Conservation (phyloP, 2,329 filamentous ascomycete species). For the Diaporthe destruens region DNA sequence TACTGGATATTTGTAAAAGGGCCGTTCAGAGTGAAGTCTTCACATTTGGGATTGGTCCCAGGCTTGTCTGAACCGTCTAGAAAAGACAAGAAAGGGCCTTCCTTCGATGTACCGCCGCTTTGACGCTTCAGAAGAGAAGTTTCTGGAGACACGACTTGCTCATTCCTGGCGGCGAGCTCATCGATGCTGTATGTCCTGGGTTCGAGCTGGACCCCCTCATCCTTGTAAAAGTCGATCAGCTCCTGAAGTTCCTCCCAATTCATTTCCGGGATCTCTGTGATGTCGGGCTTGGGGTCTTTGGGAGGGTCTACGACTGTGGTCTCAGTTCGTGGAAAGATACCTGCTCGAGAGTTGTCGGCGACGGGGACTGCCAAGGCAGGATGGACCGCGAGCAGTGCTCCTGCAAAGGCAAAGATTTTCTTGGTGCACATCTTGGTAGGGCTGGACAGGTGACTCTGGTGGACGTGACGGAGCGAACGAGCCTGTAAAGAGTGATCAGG, state of each 20-base stretch:
- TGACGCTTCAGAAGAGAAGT: slow-evolving; percentile 11
- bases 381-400: not conserved
- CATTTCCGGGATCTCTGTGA: slow-evolving; percentile 24
- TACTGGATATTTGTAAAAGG: slow-evolving; percentile 33
- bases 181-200: slow-evolving; percentile 10
- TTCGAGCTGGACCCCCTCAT: not conserved
- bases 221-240: slow-evolving; percentile 1
- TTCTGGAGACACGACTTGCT: slow-evolving; percentile 7
- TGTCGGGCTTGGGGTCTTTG: slow-evolving; percentile 5
- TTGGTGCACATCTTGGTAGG: slow-evolving; percentile 14
- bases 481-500: slow-evolving; percentile 15
- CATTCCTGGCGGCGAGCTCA: slow-evolving; percentile 11
- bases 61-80: slow-evolving; percentile 13
- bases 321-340: slow-evolving; percentile 6
- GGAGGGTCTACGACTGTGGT: slow-evolving; percentile 21
- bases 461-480: not conserved
- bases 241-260: slow-evolving; percentile 26
- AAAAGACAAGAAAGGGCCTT: slow-evolving; percentile 21
- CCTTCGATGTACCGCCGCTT: slow-evolving; percentile 9
- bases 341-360: not conserved
- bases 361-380: slow-evolving; percentile 7
- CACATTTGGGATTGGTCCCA: not conserved
- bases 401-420: slow-evolving; percentile 14
- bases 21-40: slow-evolving; percentile 27
- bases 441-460: not conserved